Conservation (phyloP, 352 stramenopile species). For the Bremia lactucae region DNA sequence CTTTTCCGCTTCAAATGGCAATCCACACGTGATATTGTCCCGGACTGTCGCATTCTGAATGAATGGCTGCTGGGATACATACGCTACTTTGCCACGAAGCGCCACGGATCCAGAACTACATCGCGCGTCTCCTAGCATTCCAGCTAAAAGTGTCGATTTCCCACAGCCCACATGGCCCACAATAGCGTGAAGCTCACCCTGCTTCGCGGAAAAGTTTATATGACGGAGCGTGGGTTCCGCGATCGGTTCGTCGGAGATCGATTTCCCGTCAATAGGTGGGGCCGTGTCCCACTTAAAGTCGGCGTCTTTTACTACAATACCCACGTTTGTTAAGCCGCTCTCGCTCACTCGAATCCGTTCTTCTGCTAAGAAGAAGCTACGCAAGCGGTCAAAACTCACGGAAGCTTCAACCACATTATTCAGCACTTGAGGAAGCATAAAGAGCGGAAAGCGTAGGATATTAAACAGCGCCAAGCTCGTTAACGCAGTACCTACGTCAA, state of each 20-base stretch:
- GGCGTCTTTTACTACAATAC: slow-evolving; percentile 28
- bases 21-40: slow-evolving; percentile 95
- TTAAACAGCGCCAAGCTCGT: slow-evolving; percentile 89
- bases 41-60: slow-evolving; percentile 95
- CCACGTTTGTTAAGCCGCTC: slow-evolving; percentile 56
- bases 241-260: slow-evolving; percentile 7
- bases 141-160: slow-evolving; percentile 63
- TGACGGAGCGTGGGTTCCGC: slow-evolving; percentile 27
- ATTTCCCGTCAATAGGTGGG: too few relatives aligned
- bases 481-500: slow-evolving; percentile 89
- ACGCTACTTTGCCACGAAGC: slow-evolving; percentile 86
- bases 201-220: slow-evolving; percentile 54
- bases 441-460: slow-evolving; percentile 95
- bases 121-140: slow-evolving; percentile 46
- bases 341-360: slow-evolving; percentile 54
- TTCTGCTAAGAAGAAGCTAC: slow-evolving; percentile 41
- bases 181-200: slow-evolving; percentile 48
- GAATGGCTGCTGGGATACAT: slow-evolving; percentile 92
- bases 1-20: slow-evolving; percentile 47
- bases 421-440: slow-evolving; percentile 93
- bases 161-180: slow-evolving; percentile 54
- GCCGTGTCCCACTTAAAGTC: slow-evolving; percentile 52
- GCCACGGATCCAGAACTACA: slow-evolving; percentile 36
- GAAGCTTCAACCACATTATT: slow-evolving; percentile 89
- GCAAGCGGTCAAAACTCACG: slow-evolving; percentile 51